phyloP scores from a whole-genome alignment of 805 yeast genomes.

The Citeromyces nyonsensis region DNA sequence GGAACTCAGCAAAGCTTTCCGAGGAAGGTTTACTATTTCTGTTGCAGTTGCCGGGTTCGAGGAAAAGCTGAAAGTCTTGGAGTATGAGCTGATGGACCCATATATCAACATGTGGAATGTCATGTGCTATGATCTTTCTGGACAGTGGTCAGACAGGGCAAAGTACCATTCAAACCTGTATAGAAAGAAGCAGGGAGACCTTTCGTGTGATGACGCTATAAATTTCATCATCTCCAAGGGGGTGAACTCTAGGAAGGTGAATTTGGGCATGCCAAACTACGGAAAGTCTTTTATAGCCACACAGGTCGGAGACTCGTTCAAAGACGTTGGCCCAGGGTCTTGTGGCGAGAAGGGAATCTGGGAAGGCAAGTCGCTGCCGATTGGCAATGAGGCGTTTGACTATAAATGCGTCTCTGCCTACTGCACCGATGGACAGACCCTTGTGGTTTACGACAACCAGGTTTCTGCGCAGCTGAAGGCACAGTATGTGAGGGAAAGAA shows the following conservation, averaged over 20 bases:
- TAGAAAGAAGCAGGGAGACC: slow-evolving; percentile 7
- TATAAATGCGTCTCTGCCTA: slow-evolving; percentile 33
- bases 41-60: slow-evolving; percentile 65
- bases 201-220: slow-evolving; percentile 31
- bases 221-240: slow-evolving; percentile 23
- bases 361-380: slow-evolving; percentile 42
- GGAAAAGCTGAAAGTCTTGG: slow-evolving; percentile 24
- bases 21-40: slow-evolving; percentile 31
- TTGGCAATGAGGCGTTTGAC: slow-evolving; percentile 34
- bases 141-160: slow-evolving; percentile 51
- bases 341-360: slow-evolving; percentile 33
- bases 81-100: slow-evolving; percentile 37
- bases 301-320: slow-evolving; percentile 16
- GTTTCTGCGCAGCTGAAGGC: slow-evolving; percentile 43
- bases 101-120: slow-evolving; percentile 62
- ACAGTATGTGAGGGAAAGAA: slow-evolving; percentile 25
- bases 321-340: slow-evolving; percentile 14
- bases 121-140: slow-evolving; percentile 85
- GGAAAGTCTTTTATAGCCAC: slow-evolving; percentile 26
- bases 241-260: slow-evolving; percentile 31
- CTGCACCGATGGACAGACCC: slow-evolving; percentile 24
- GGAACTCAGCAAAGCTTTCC: slow-evolving; percentile 11
- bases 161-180: slow-evolving; percentile 64
- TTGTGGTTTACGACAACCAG: slow-evolving; percentile 56
- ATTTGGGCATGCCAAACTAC: slow-evolving; percentile 80